Base-by-base conservation (phyloP, 257 asterid genomes). In the Orobanche coerulescens region DNA sequence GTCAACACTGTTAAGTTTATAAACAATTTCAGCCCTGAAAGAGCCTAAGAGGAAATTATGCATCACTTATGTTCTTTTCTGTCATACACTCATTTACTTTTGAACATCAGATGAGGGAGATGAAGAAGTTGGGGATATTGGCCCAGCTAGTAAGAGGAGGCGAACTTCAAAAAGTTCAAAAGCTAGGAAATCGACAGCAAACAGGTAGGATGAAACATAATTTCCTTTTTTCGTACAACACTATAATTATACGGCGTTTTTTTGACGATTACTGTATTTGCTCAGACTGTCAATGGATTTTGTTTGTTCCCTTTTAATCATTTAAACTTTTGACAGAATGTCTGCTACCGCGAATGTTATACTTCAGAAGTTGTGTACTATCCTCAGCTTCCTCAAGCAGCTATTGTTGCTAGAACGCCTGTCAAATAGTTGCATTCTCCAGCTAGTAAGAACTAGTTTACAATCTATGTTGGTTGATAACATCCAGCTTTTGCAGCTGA, bases 371-470 rank as follows among this genome's bases (percentile, higher is more conserved):
- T 76, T 89, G 83, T 90, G 97, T 76, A 87, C 94, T 63, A 80
- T 93, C 68, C 84, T 93, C 79, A 81, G 86, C 70, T 86, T 80
- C 79, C 81, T 93, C 39, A 82, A 82, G 84, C 94, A 89, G 72
- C 74, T 93, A 70, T 73, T 90, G 79, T 75, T 80, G 31, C 76
- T 86, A 61, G 99, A 89, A 82, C 91, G 91, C 69, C 84, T 93
- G 43, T 81, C 99, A 33, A 97, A 93, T 76, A 85, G 99, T 82
- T 93, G 94, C 78, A 79, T 89, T 70, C 81, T 93, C 49, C 99
- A 89, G 76, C 95, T 93, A 43, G 87, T 89, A 65, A 85, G 90
- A 79, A 90, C 94, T 62, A 75, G 97, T 67, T 82, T 93, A 64
- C 91, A 94, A 63, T 84, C 97, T 48, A 79, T 93, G 64, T 65